Base-by-base conservation (phyloP, 495 filamentous ascomycete genomes). In the Penicillium soppii region DNA sequence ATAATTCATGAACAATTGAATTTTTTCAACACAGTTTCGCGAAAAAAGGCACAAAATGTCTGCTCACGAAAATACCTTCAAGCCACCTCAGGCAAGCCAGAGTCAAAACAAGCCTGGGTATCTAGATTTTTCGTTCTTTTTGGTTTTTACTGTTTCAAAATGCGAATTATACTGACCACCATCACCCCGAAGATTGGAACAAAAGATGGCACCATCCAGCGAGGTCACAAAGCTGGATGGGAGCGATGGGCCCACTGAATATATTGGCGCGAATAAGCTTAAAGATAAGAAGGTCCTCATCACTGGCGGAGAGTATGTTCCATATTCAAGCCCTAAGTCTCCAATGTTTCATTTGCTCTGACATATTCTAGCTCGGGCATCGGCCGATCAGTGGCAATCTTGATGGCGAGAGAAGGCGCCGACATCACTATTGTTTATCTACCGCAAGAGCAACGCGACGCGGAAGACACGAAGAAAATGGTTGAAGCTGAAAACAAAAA, bases 341-440 rank as follows among this genome's bases (percentile, higher is more conserved):
- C n/a, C 16, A 9, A 25, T 10, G n/a, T n/a, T 25, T 33, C 20
- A 10, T 21, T 38, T 9, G 4, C 17, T 30, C 30, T 40, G 21
- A 36, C 19, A 30, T 23, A 30, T 4, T 38, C 23, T 37, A 78
- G 76, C 46, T 80, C 77, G 2, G 78, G 73, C 19, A 82, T 81
- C 25, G 80, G 78, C 26, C 74, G 79, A 5, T 66, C 78, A 0
- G 70, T 83, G 8, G 82, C 80, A 1, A 72, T 78, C 7, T 66
- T 84, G 5, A 80, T 78, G 66, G 81, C 80, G 0, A 68, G 75
- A 29, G 82, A 85, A 54, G 81, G 79, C 3, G 72, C 75, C 39
- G 78, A 83, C 56, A 63, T 80, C 40, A 77, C 69, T 2, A 82
- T 84, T 43, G 71, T 74, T 7, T 80, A 83, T 47, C 70, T 82